These are phyloP conservation scores for Suillus paluster DNA, from an alignment of 768 basidiomycete species.

Conservation along the genomic window DNA sequence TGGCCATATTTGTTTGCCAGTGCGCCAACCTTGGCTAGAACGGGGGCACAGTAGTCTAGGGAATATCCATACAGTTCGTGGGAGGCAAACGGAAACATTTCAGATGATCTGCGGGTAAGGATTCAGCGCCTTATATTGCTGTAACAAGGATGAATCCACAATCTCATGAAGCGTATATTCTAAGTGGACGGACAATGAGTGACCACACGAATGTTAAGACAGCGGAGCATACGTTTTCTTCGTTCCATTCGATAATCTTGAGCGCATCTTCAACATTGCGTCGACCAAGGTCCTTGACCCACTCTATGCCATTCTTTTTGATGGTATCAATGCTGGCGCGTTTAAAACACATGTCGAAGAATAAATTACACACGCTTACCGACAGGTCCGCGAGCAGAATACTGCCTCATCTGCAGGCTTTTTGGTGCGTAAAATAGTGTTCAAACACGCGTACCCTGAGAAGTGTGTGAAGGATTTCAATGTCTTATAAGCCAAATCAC, in stretches of 20 bases:
- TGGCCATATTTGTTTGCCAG: constrained; percentile 75
- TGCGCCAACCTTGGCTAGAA: constrained; percentile 60
- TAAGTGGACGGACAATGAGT: constrained; percentile 21
- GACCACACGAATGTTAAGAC: background rate
- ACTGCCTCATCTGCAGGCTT: constrained; percentile 68
- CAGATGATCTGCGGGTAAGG: constrained; percentile 58
- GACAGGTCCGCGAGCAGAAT: constrained; percentile 77
- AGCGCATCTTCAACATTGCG: constrained; percentile 76
- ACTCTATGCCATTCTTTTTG: constrained; percentile 78
- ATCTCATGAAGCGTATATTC: constrained; percentile 84
- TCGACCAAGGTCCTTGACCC: constrained; percentile 79
- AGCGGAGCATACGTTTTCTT: constrained; percentile 60
- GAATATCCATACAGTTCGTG: constrained; percentile 82
- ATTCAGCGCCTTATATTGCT: background rate
- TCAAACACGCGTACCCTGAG: constrained; percentile 80
- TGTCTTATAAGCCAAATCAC: constrained; percentile 10
- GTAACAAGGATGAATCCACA: constrained; percentile 37
- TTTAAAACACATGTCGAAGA: constrained; percentile 5
- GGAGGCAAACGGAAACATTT: constrained; percentile 93
- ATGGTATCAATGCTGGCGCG: constrained; percentile 69
- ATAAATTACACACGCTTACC: constrained; percentile 38
- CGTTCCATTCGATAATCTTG: constrained; percentile 89
- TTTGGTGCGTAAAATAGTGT: constrained; percentile 75
- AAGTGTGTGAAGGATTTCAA: constrained; percentile 9
- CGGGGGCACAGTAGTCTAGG: constrained; percentile 68